Evolutionary conservation across 768 basidiomycete genomes (phyloP), one percentile per base, ranked within the genome.

Genomic region (Termitomyces sp.): DNA sequence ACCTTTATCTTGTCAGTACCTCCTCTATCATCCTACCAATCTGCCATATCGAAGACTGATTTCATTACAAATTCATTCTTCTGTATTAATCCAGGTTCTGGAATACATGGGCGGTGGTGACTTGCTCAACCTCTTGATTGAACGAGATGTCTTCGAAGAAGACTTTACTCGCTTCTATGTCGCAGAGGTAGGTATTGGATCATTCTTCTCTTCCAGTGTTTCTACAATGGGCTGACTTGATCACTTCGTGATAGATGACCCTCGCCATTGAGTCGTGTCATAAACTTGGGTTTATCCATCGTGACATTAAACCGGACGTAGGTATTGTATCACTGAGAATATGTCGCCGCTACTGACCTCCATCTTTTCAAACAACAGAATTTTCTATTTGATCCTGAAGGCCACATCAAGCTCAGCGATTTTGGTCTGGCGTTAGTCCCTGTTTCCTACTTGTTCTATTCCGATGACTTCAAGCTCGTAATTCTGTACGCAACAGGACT

Each of bases 31-130:
- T 69, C 66, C 66, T 75, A 18, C 24, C 54, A 44, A 56, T 46
- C 51, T n/a, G 48, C 36, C 49, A 46, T 49, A 49, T 57, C 24
- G 35, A 38, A 55, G 20, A 54, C 69, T 71, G 70, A 71, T 70
- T 74, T 78, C 79, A 84, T 84, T 78, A 82, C 72, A 80, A 82
- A 83, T 84, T 86, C 81, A 84, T 78, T 74, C 74, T 71, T 66
- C 65, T 64, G 65, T 61, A 66, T 66, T 52, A 69, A 69, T 68
- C 67, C 77, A 93, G 92, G 85, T 96, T 55, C 83, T 96, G 50
- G 92, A 96, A 71, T 97, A 89, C 75, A 96, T 96, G 93, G 94
- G 94, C 64, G 94, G 95, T 59, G 94, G 96, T 60, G 96, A 98
- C 79, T 87, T 98, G 67, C 86, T 99, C 58, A 97, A 97, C 75